A percentile compares a stretch with the other conserved stretches of the same genome.
Conservation (phyloP, 192 early-diverging fungal species). For the Dissophora globulifera region DNA sequence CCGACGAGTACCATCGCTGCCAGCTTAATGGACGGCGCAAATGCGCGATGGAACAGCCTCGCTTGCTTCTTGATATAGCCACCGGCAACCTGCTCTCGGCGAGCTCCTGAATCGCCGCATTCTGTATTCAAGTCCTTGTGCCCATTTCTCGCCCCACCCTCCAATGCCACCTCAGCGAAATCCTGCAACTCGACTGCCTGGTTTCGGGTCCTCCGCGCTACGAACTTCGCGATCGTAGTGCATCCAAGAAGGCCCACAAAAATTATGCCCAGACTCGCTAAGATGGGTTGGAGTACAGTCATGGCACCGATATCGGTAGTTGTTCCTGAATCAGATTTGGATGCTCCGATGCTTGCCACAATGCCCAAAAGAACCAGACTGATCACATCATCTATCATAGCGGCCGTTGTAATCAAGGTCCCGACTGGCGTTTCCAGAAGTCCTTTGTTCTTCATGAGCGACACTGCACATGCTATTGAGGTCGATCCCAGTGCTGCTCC, state of each 20-base stretch:
- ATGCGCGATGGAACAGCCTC: neutral
- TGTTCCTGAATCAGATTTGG: neutral
- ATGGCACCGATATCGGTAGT: constrained; percentile 15
- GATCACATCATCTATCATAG: constrained; percentile 42
- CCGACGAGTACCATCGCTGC: constrained; percentile 26
- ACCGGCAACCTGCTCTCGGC: too few relatives aligned
- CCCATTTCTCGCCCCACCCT: neutral
- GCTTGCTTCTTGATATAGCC: neutral
- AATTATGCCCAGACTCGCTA: constrained; percentile 40
- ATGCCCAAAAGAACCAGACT: constrained; percentile 41
- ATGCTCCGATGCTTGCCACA: constrained; percentile 23
- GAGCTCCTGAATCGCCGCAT: neutral
- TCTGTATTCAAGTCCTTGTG: neutral
- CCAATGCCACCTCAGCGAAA: neutral
- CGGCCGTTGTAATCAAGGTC: constrained; percentile 38
- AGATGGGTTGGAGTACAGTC: constrained; percentile 35
- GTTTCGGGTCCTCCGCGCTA: too few relatives aligned
- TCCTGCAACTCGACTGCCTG: neutral
- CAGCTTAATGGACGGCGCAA: constrained; percentile 16
- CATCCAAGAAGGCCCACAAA: constrained; percentile 23
- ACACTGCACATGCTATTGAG: constrained; percentile 39
- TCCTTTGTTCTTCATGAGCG: constrained; percentile 39
- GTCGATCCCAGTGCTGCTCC: constrained; percentile 54
- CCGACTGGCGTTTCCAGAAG: constrained; percentile 27
- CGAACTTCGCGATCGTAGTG: neutral